These are phyloP conservation scores for Quercus phellos DNA, from an alignment of 331 rosid genomes.

Conservation along the genomic window DNA sequence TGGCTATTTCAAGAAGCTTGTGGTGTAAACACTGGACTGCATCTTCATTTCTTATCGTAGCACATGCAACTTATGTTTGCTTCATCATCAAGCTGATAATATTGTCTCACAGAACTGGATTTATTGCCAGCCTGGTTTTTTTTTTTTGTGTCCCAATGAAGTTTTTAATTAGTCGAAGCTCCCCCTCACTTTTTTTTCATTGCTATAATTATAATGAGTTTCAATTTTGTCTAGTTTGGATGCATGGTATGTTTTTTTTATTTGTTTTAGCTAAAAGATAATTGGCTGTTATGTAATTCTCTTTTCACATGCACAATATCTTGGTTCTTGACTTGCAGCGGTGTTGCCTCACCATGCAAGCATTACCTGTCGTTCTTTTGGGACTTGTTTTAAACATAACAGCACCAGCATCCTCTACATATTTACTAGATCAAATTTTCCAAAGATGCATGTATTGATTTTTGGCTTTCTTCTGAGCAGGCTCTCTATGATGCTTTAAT, in stretches of 20 bases:
- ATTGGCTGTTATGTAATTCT: neutral
- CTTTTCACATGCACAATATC: neutral
- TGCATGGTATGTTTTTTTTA: neutral
- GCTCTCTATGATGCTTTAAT: constrained; percentile 87
- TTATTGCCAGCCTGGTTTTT: neutral
- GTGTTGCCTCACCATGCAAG: neutral
- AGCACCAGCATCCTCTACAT: neutral
- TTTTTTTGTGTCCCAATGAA: neutral
- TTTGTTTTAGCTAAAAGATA: neutral
- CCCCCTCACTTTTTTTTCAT: neutral
- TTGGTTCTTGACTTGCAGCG: neutral
- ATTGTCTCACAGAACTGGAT: neutral
- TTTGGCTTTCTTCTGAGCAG: constrained; percentile 26
- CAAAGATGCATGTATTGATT: neutral
- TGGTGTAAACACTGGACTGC: neutral
- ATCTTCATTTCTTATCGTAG: neutral
- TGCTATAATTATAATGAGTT: neutral
- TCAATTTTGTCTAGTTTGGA: neutral
- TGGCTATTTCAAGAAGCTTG: neutral
- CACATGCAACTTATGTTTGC: neutral
- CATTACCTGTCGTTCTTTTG: neutral
- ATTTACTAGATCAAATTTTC: neutral
- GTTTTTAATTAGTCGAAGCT: neutral
- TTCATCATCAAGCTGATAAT: neutral
- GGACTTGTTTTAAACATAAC: neutral